Conservation (phyloP, 169 alveolate genomes). For the Plasmodium knowlesi region DNA sequence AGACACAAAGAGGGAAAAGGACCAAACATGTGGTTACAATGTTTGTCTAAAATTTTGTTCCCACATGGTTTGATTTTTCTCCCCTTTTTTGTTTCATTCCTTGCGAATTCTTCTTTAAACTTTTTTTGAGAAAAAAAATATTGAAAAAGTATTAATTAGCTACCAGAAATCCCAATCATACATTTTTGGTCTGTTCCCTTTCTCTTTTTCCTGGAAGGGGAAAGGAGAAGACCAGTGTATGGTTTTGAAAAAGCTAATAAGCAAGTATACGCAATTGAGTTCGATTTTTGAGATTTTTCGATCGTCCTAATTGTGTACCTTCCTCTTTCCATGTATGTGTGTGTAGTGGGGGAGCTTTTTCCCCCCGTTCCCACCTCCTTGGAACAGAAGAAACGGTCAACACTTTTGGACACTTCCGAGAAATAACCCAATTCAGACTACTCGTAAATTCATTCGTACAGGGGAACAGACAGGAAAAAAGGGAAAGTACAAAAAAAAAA, state of each 20-base stretch:
- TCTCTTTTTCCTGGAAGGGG: background rate
- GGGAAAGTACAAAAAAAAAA: background rate
- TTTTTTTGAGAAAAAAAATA: conserved; percentile 72
- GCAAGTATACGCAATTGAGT: conserved; percentile 77
- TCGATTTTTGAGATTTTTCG: conserved; percentile 77
- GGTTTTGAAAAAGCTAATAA: conserved; percentile 77
- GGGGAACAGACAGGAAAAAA: background rate
- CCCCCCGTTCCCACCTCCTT: background rate
- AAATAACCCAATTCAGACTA: conserved; percentile 77
- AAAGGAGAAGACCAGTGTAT: background rate
- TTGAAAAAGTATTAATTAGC: conserved; percentile 74
- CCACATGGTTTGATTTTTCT: background rate
- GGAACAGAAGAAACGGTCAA: background rate
- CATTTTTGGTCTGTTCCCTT: background rate
- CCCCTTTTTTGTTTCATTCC: conserved; percentile 7
- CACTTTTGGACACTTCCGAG: background rate
- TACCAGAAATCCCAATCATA: conserved; percentile 72
- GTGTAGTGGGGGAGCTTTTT: background rate
- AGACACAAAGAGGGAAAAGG: conserved; percentile 8
- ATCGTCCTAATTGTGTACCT: background rate
- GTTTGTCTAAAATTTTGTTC: background rate
- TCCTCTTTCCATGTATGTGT: background rate
- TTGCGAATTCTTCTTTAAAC: conserved; percentile 38
- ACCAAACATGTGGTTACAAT: background rate
- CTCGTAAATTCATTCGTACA: conserved; percentile 73